Base-by-base conservation (phyloP, 2,329 filamentous ascomycete species). In the Calcarisporium arbuscula region DNA sequence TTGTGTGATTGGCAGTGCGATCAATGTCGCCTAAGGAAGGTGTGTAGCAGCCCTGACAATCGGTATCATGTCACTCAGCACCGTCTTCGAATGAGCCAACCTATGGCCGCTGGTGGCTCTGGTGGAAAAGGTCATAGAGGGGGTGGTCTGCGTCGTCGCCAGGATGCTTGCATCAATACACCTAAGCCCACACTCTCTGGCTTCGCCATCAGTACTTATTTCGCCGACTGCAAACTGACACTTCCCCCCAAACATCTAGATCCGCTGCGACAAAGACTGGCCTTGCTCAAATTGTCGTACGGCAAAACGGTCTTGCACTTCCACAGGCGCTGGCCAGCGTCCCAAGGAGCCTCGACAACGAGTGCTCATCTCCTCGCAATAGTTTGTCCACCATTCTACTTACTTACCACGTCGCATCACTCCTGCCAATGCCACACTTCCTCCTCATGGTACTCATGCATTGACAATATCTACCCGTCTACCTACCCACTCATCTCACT, bases 291-390 rank as follows among this genome's bases (percentile, higher is more conserved):
- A 76, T 46, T 77, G 73, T 47, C 64, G 67, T 21, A 71, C 64
- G 17, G 68, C 71, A 19, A 68, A 67, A 41, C 61, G 72, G 8
- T 48, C 60, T 10, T 77, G 73, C 48, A 74, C 68, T 38, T 76
- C 70, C 5, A 74, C 70, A 1, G 72, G 72, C 4, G 57, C 62
- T 10, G 68, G 68, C 7, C 72, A 76, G 47, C 66, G 70, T 39
- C 68, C 70, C 18, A 73, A 70, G 49, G 72, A 76, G 47, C 57
- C 62, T 28, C 62, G 72, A 26, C 72, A 76, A 46, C 60, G 73
- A 34, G 72, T 77, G 25, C 58, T 77, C 42, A 77, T 77, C 39
- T 76, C 73, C 3, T 72, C 70, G 28, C 72, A 77, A 64, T 77
- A 77, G 72, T 77, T 55, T 45, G 70, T 60, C 22, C n/a, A 25